Evolutionary conservation across 2,329 filamentous ascomycete genomes (phyloP).

Genomic region (Alternaria arbusti): DNA sequence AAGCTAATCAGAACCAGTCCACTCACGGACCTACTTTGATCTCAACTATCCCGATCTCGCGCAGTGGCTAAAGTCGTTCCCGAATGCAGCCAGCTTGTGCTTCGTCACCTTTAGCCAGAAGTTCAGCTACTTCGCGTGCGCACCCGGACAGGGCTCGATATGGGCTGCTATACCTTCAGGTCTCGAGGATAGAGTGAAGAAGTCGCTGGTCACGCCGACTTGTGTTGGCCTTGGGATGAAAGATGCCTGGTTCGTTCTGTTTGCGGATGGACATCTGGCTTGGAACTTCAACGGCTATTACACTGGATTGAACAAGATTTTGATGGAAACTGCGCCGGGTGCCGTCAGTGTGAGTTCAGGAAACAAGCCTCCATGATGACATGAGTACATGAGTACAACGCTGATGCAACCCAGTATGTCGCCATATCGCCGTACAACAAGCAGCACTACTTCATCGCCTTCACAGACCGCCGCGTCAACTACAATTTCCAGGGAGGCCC

Average conservation of each 20-base stretch:
- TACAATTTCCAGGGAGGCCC: conserved; percentile 43
- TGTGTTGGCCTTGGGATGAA: conserved; percentile 40
- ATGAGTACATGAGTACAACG: neutral
- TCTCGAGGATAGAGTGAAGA: conserved; percentile 42
- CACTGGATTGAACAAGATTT: conserved; percentile 33
- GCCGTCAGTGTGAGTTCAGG: conserved; percentile 36
- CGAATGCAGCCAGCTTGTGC: conserved; percentile 35
- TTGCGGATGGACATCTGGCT: conserved; percentile 36
- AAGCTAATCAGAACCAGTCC: conserved; percentile 33
- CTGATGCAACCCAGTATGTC: conserved; percentile 33
- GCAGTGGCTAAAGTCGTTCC: conserved; percentile 36
- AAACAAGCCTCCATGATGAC: neutral
- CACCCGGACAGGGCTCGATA: conserved; percentile 40
- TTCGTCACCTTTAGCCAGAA: conserved; percentile 44
- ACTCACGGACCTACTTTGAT: conserved; percentile 42
- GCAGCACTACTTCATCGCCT: conserved; percentile 43
- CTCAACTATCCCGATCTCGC: conserved; percentile 39
- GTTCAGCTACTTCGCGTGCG: conserved; percentile 41
- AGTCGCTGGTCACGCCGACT: conserved; percentile 38
- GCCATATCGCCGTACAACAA: conserved; percentile 43
- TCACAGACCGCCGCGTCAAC: conserved; percentile 39
- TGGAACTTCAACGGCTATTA: conserved; percentile 46
- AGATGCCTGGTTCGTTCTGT: conserved; percentile 44
- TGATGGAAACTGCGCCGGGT: conserved; percentile 32
- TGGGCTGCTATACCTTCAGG: conserved; percentile 44